Conservation (phyloP, 2,329 filamentous ascomycete species). For the Alternaria arbusti region DNA sequence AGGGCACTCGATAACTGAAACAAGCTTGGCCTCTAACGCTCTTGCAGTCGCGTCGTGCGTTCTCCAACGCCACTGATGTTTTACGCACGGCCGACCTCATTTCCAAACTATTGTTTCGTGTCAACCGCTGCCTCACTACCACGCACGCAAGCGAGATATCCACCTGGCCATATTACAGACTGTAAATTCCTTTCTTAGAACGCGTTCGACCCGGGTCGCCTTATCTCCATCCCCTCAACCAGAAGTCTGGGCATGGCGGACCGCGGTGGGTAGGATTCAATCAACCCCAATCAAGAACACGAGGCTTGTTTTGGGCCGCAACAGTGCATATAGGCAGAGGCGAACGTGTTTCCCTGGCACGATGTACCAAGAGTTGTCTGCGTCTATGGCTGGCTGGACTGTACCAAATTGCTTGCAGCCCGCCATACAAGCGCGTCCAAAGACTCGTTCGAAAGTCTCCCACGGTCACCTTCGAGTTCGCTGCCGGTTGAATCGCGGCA, state of each 20-base stretch:
- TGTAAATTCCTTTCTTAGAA: slow-evolving; percentile 3
- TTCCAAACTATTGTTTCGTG: slow-evolving; percentile 34
- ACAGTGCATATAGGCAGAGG: slow-evolving; percentile 13
- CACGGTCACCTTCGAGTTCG: not conserved
- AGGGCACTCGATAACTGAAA: slow-evolving; percentile 22
- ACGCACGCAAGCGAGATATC: not conserved
- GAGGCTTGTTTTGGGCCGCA: slow-evolving; percentile 6
- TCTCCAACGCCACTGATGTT: slow-evolving; percentile 12
- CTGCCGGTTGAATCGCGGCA: not conserved
- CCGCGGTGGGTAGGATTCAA: slow-evolving; percentile 24
- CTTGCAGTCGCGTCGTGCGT: slow-evolving; percentile 11
- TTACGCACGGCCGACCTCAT: slow-evolving; percentile 6
- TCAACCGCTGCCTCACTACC: slow-evolving; percentile 1
- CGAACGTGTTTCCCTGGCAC: slow-evolving; percentile 4
- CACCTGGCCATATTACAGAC: not conserved
- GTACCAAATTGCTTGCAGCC: not conserved
- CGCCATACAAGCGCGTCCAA: not conserved
- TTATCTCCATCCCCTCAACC: slow-evolving; percentile 5
- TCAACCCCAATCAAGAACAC: slow-evolving; percentile 29
- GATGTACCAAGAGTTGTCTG: not conserved
- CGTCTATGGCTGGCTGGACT: not conserved
- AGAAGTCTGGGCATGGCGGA: slow-evolving; percentile 17
- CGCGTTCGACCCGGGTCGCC: slow-evolving; percentile 5
- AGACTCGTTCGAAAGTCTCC: not conserved
- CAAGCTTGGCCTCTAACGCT: slow-evolving; percentile 4